These are phyloP conservation scores for Malassezia dermatis DNA, from an alignment of 1,284 basidiomycete species.

Conservation along the genomic window DNA sequence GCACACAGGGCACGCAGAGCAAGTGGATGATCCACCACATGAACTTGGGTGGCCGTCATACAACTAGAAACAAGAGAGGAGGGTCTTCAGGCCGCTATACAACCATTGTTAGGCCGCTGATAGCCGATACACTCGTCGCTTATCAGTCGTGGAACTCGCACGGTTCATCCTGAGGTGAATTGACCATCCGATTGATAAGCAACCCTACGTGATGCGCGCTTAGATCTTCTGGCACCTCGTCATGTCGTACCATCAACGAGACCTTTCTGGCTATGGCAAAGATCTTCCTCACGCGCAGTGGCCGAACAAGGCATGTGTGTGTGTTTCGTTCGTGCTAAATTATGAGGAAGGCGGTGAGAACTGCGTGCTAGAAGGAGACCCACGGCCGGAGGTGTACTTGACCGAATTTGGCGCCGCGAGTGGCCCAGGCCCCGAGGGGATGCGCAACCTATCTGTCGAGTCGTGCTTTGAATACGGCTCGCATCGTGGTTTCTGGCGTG, in stretches of 20 bases:
- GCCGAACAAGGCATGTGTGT: slow-evolving; percentile 48
- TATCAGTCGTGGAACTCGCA: not conserved
- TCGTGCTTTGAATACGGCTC: slow-evolving; percentile 49
- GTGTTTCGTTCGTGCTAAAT: slow-evolving; percentile 49
- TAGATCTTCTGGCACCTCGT: not conserved
- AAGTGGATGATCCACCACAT: not conserved
- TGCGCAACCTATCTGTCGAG: slow-evolving; percentile 47
- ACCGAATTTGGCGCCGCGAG: slow-evolving; percentile 43
- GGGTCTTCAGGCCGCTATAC: too few relatives aligned
- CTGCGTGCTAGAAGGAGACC: slow-evolving; percentile 44
- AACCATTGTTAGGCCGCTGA: not conserved
- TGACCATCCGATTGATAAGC: not conserved
- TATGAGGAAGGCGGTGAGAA: slow-evolving; percentile 50
- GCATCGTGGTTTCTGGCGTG: slow-evolving; percentile 49
- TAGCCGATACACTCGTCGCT: not conserved
- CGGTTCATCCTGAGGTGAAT: not conserved
- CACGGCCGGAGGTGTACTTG: slow-evolving; percentile 35
- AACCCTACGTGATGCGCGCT: not conserved
- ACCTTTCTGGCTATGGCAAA: slow-evolving; percentile 47
- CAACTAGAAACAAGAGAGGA: not conserved
- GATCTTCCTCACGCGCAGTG: slow-evolving; percentile 47
- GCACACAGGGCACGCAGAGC: not conserved
- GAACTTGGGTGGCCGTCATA: not conserved
- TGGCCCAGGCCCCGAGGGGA: slow-evolving; percentile 21
- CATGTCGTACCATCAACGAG: slow-evolving; percentile 23